Evolutionary conservation across 306 rosid species (phyloP).

Genomic region (Carpinus fangiana): DNA sequence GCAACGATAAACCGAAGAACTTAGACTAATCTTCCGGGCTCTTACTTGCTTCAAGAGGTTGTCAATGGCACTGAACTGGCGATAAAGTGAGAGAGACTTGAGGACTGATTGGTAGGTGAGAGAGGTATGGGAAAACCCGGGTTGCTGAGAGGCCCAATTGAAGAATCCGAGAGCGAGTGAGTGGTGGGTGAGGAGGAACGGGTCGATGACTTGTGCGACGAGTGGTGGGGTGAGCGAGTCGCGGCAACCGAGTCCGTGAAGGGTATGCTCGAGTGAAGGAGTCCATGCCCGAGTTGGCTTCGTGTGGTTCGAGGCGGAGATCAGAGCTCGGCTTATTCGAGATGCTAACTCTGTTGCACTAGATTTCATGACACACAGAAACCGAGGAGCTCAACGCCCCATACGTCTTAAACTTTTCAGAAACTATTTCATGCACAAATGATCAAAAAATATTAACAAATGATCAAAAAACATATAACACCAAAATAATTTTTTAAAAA

Average conservation of each 20-base stretch:
- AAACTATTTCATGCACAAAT: neutral
- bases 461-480: too few species aligned
- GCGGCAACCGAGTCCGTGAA: conserved; percentile 69
- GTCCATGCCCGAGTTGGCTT: conserved; percentile 63
- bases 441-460: neutral
- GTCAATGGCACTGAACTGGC: conserved; percentile 53
- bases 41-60: conserved; percentile 63
- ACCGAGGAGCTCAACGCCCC: neutral
- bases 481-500: too few species aligned
- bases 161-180: conserved; percentile 90
- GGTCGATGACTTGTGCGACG: conserved; percentile 79
- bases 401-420: too few species aligned
- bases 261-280: conserved; percentile 59
- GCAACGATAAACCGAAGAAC: conserved; percentile 56
- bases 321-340: conserved; percentile 60
- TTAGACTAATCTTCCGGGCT: conserved; percentile 41
- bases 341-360: conserved; percentile 48
- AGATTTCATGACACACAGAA: conserved; percentile 31
- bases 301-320: conserved; percentile 56
- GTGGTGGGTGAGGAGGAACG: conserved; percentile 73
- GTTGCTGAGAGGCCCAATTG: conserved; percentile 93
- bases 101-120: conserved; percentile 64
- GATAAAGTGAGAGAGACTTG: conserved; percentile 55
- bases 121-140: conserved; percentile 62
- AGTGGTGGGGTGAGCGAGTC: conserved; percentile 59